phyloP scores from a whole-genome alignment of 495 filamentous ascomycete species.

The Mycothermus thermophilus region DNA sequence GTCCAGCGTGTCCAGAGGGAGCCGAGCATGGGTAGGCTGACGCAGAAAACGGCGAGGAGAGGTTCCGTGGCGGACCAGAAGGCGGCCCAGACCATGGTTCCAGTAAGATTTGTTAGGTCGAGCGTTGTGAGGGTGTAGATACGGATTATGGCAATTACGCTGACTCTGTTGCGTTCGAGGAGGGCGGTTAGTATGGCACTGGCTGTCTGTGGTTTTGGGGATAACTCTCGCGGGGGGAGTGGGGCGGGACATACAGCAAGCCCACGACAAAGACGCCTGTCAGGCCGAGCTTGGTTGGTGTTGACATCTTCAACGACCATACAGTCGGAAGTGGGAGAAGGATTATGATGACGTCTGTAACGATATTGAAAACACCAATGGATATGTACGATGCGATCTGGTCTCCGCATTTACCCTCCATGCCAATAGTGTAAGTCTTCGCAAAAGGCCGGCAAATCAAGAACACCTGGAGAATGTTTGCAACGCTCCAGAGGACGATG shows the following conservation, averaged over 20 bases:
- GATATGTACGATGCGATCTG: conserved; percentile 10
- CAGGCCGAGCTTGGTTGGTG: conserved; percentile 11
- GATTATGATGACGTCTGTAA: conserved; percentile 16
- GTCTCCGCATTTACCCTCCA: conserved; percentile 4
- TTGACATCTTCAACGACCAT: conserved; percentile 13
- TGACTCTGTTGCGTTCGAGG: conserved; percentile 8
- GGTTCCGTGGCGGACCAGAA: conserved; percentile 23
- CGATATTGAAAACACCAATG: conserved; percentile 19
- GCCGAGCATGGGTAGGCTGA: conserved; percentile 18
- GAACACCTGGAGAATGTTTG: conserved; percentile 14
- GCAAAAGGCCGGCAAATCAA: conserved; percentile 14
- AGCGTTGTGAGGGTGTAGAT: conserved; percentile 13
- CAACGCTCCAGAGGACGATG: conserved; percentile 9
- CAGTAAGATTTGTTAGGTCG: conserved; percentile 12
- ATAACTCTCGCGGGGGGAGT: no score
- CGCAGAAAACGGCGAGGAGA: conserved; percentile 21
- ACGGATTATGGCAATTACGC: conserved; percentile 17
- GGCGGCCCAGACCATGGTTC: conserved; percentile 14
- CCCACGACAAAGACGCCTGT: conserved; percentile 19
- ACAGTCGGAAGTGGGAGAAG: conserved; percentile 12
- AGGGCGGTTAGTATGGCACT: background rate
- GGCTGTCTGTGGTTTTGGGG: background rate
- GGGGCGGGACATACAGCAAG: conserved; percentile 12
- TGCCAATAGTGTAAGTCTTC: conserved; percentile 3
- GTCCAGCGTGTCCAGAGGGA: conserved; percentile 8